Percentiles rank a stretch among this genome's conserved stretches.
Evolutionary conservation across 75 land plant species (phyloP).

Genomic region (Cunninghamia lanceolata): DNA sequence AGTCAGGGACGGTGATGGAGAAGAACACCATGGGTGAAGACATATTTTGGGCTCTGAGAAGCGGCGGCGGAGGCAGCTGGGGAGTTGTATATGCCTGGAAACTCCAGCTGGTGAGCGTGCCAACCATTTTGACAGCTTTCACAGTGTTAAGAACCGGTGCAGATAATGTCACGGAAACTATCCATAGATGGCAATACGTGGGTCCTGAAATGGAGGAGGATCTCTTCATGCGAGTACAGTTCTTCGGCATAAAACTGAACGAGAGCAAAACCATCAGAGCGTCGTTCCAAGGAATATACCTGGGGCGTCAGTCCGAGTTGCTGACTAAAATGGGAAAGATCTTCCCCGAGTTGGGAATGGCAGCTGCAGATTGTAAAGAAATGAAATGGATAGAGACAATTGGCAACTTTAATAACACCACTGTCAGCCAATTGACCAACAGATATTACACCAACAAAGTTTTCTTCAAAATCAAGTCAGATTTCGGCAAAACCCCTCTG

Average conservation of each 20-base stretch:
- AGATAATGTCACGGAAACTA: too few species aligned
- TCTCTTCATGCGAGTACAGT: not conserved
- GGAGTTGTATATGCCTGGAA: not conserved
- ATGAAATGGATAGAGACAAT: not conserved
- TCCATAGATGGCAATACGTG: not conserved
- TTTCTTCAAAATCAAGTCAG: conserved; percentile 15
- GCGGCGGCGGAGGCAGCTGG: too few species aligned
- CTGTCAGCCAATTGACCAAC: not conserved
- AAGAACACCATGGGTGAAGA: too few species aligned
- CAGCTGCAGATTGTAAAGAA: not conserved
- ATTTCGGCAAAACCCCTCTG: not conserved
- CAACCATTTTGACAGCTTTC: not conserved
- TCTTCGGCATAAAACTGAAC: too few species aligned
- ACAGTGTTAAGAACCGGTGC: too few species aligned
- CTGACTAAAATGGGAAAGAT: not conserved
- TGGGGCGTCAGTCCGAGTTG: not conserved
- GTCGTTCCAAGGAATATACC: too few species aligned
- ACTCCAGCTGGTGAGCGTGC: not conserved
- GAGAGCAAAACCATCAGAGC: too few species aligned
- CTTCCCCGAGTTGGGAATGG: not conserved
- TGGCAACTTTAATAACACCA: too few species aligned
- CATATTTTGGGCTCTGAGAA: too few species aligned
- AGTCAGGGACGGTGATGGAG: too few species aligned
- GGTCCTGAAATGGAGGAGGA: not conserved
- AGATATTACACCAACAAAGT: not conserved